Evolutionary conservation across 2,329 filamentous ascomycete species (phyloP), one percentile per base, ranked within the genome.

Genomic region (Aspergillus pseudoviridinutans): DNA sequence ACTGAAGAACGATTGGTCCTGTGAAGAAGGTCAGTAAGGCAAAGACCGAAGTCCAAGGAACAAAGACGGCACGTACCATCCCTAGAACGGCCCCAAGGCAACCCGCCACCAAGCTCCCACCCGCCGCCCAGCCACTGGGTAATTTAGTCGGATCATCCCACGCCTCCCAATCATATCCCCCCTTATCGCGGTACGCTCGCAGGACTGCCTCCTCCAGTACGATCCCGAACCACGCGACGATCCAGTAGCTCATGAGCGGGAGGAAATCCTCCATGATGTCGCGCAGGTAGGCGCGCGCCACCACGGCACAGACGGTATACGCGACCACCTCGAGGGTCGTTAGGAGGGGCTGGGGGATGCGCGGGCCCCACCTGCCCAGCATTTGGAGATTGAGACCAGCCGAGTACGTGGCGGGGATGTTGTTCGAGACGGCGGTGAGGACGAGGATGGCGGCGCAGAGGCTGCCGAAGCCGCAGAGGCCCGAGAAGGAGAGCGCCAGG

Each of bases 181-280:
- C 61, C 61, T 20, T 73, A 61, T 10, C 72, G 72, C 63, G 79
- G 79, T 4, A 79, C 60, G 17, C 75, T 22, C 38, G 76, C 68
- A 46, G 3, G 8, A 46, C n/a, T 2, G 4, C 4, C 60, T 79
- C 77, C 58, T 77, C 68, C 0, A 78, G 27, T 2, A 72, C 66
- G 44, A 79, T 74, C 42, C 69, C 68, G 28, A 78, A 57, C 68
- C 71, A 78, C 20, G 73, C 70, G 24, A 68, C 68, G 5, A 76
- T 65, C 76, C 76, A 79, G 60, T 79, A 79, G 17, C 74, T 73
- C 66, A 79, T 78, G 12, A 79, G 60, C 12, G 76, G 73, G 25
- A 79, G 66, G 57, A 79, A 79, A 51, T 76, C 70, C 58, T 76
- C 68, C 54, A 79, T 76, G 50, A 79, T 73, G 32, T 72, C 68